phyloP scores from a whole-genome alignment of 2,329 filamentous ascomycete species.

The Pleurostoma richardsiae region DNA sequence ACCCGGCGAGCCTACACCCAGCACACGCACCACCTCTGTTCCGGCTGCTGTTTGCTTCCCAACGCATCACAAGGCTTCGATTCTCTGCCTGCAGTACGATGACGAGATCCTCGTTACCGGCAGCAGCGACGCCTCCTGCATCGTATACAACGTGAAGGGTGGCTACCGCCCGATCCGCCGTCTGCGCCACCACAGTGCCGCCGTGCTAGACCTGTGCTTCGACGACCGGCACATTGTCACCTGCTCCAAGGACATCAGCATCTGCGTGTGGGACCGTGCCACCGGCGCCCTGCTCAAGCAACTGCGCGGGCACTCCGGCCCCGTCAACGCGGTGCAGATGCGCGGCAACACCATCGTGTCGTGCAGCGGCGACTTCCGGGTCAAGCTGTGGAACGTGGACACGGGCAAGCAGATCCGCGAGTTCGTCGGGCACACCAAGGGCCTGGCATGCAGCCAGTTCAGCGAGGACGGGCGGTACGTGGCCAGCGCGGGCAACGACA shows the following conservation, averaged over 20 bases:
- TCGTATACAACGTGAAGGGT: slow-evolving; percentile 79
- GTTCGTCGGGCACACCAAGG: slow-evolving; percentile 85
- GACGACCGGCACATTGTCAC: slow-evolving; percentile 91
- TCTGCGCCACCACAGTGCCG: slow-evolving; percentile 73
- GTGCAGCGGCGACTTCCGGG: slow-evolving; percentile 87
- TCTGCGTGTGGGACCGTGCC: slow-evolving; percentile 88
- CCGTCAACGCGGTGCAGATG: slow-evolving; percentile 94
- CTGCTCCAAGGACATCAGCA: slow-evolving; percentile 91
- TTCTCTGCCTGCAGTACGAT: slow-evolving; percentile 93
- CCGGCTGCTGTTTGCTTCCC: slow-evolving; percentile 54
- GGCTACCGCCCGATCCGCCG: slow-evolving; percentile 76
- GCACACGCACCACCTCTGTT: slow-evolving; percentile 36
- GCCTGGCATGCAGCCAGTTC: slow-evolving; percentile 93
- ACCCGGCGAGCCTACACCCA: slow-evolving; percentile 9
- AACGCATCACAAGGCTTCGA: slow-evolving; percentile 81
- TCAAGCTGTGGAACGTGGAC: slow-evolving; percentile 93
- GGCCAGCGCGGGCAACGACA: slow-evolving; percentile 90
- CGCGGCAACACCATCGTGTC: slow-evolving; percentile 89
- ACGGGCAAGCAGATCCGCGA: slow-evolving; percentile 86
- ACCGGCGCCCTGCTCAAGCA: slow-evolving; percentile 73
- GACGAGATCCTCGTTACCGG: slow-evolving; percentile 90
- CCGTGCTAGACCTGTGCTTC: slow-evolving; percentile 90
- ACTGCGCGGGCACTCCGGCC: slow-evolving; percentile 79
- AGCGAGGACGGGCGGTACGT: slow-evolving; percentile 92
- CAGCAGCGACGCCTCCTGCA: slow-evolving; percentile 86